phyloP scores from a whole-genome alignment of 129 eudicot species.

The Chrysanthemum lavandulifolium region DNA sequence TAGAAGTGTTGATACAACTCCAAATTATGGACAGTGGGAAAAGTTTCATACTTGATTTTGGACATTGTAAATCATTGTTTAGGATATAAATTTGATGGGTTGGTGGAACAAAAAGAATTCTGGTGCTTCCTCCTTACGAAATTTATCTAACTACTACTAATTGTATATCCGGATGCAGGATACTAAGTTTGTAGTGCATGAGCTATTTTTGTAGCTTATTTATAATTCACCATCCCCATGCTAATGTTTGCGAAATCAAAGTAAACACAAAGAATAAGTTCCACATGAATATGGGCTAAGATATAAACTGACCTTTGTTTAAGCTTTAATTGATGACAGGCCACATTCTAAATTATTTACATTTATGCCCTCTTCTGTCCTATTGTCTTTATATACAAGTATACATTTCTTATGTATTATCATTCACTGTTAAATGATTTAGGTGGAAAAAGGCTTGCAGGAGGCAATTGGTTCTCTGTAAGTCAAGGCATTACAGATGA shows the following conservation, averaged over 20 bases:
- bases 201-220: no score
- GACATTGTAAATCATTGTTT: no score
- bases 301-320: conserved; percentile 1
- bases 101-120: no score
- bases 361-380: conserved; percentile 6
- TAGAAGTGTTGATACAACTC: no score
- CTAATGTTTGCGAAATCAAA: background rate
- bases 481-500: conserved; percentile 95
- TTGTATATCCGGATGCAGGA: background rate
- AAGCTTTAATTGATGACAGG: conserved; percentile 5
- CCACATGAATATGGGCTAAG: conserved; percentile 18
- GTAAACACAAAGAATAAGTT: background rate
- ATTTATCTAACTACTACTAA: no score
- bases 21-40: no score
- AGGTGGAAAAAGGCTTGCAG: conserved; percentile 81
- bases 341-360: conserved; percentile 1
- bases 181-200: background rate
- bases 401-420: background rate
- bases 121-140: no score
- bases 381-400: conserved; percentile 2
- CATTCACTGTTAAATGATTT: conserved; percentile 27
- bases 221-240: background rate
- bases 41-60: no score
- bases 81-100: no score
- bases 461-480: conserved; percentile 98